Evolutionary conservation across 805 yeast species (phyloP).

Genomic region (Saccharomycopsis sp.): DNA sequence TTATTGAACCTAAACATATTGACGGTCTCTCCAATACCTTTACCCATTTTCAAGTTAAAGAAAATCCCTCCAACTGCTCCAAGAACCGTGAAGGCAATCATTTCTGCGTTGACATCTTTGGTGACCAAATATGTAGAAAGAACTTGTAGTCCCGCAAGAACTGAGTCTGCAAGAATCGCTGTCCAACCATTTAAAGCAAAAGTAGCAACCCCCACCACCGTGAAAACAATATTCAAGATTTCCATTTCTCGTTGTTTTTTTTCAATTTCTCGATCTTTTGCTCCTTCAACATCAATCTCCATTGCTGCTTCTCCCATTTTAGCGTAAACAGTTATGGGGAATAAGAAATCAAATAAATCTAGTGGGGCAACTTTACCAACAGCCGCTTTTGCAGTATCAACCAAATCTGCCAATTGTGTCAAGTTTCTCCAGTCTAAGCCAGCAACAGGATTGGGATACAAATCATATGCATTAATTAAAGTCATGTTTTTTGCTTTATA

Average conservation of each 20-base stretch:
- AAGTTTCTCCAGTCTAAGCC: conserved; percentile 5
- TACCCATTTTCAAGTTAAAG: neutral
- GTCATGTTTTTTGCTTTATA: conserved; percentile 8
- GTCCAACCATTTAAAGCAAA: conserved; percentile 6
- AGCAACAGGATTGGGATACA: conserved; percentile 12
- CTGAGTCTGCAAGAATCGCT: conserved; percentile 2
- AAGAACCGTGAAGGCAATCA: neutral
- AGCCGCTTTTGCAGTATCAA: conserved; percentile 3
- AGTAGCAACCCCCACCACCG: conserved; percentile 11
- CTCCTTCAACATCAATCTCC: conserved; percentile 11
- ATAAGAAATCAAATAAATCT: conserved; percentile 11
- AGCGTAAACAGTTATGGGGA: conserved; percentile 8
- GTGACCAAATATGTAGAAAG: conserved; percentile 3
- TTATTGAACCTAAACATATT: neutral
- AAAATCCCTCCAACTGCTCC: conserved; percentile 9
- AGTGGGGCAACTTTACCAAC: conserved; percentile 5
- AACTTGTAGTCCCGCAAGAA: conserved; percentile 2
- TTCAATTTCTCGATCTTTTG: conserved; percentile 1
- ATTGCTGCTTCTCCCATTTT: conserved; percentile 2
- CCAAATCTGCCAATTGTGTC: conserved; percentile 7
- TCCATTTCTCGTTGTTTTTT: conserved; percentile 6
- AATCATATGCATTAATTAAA: conserved; percentile 6
- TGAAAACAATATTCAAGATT: conserved; percentile 11
- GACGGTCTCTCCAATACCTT: neutral
- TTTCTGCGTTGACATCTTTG: conserved; percentile 1